Conservation (phyloP, 2,329 filamentous ascomycete genomes). For the Scytalidium sp. region DNA sequence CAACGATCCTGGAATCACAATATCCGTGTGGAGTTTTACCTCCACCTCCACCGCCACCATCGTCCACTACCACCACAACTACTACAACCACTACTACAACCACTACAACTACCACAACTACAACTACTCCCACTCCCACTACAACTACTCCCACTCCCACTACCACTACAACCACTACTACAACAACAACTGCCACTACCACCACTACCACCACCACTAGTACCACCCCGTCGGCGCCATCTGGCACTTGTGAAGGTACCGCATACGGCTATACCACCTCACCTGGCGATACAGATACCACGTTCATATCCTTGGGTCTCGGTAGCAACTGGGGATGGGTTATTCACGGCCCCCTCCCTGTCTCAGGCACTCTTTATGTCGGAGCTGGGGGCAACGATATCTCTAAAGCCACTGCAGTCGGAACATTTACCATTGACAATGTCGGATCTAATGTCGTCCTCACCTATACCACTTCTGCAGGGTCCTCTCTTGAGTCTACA, state of each 20-base stretch:
- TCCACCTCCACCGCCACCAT: background rate
- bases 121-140: background rate
- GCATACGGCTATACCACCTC: background rate
- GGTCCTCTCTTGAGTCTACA: background rate
- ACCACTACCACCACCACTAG: background rate
- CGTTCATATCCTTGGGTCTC: background rate
- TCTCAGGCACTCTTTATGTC: background rate
- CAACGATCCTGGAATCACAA: slow-evolving; percentile 45
- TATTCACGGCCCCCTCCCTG: background rate
- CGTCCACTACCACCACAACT: background rate
- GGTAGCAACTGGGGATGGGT: slow-evolving; percentile 3
- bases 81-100: no score
- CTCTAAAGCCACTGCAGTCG: background rate
- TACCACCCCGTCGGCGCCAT: no score
- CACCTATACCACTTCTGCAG: background rate
- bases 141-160: background rate
- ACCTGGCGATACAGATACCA: background rate
- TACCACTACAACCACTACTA: no score
- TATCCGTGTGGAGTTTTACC: slow-evolving; percentile 43
- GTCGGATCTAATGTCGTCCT: background rate
- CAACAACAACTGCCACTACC: no score
- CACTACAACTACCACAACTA: background rate
- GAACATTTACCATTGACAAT: background rate
- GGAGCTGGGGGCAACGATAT: slow-evolving; percentile 1
- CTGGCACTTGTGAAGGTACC: background rate